Percentiles rank a stretch among this genome's conserved stretches.
Conservation (phyloP, 2,329 filamentous ascomycete genomes). For the Thielaviopsis musarum region DNA sequence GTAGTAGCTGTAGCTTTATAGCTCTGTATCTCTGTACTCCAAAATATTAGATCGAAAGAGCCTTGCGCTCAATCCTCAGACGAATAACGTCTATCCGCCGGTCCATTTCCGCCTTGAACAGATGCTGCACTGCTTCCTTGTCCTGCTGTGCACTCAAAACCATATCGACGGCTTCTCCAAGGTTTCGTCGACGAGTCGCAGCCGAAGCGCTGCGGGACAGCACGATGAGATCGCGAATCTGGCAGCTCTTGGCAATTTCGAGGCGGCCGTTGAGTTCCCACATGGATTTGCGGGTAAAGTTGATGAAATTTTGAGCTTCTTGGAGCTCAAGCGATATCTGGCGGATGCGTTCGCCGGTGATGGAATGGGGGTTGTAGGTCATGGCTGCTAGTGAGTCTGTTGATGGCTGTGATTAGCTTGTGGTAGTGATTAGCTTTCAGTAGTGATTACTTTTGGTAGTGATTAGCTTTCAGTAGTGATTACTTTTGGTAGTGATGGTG, state of each 20-base stretch:
- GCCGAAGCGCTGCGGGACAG: conserved; percentile 1
- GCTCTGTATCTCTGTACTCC: no score
- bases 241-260: background rate
- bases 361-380: background rate
- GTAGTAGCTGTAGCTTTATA: background rate
- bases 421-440: background rate
- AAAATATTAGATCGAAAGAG: background rate
- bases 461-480: no score
- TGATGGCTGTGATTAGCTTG: background rate
- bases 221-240: background rate
- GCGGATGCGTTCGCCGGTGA: background rate
- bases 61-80: background rate
- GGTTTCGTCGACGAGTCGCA: background rate
- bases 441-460: no score
- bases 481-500: no score
- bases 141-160: conserved; percentile 1
- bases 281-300: background rate
- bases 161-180: conserved; percentile 2
- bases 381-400: background rate
- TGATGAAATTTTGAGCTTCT: background rate
- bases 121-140: background rate
- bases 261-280: background rate
- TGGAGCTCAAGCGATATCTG: background rate
- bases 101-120: background rate
- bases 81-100: background rate